Base-by-base conservation (phyloP, 164 flowering plant genomes). In the Aristolochia contorta region DNA sequence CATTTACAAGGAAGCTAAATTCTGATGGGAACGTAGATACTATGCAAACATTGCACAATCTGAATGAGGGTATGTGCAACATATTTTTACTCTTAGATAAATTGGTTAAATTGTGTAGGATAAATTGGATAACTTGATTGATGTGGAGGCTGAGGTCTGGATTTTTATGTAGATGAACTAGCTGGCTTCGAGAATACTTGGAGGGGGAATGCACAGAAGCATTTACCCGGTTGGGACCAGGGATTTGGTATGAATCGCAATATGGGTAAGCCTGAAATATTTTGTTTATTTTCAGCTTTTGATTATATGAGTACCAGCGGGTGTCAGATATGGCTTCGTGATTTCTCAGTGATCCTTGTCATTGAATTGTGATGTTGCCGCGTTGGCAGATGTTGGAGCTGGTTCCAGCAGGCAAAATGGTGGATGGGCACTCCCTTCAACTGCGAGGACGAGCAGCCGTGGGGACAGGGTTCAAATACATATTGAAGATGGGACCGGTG, bases 21-120 rank as follows among this genome's bases (percentile, higher is more conserved):
- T 61, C 97, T 13, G 89, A 85, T 80, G 99, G 99, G 3, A 81
- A 75, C 56, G 92, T 93, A 57, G 87, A 85, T 18, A 79, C 84
- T 1, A 49, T 75, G 72, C 95, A 90, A 68, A 79, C 84, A 6
- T 65, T 93, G 47, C 97, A 93, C 74, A 93, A 91, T 68, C 52
- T 93, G 54, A 63, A 84, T 58, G 86, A 86, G 85, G 94, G 97
- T 93, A 66, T 57, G 71, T 51, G n/a, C n/a, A n/a, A 56, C 20
- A 58, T 41, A 22, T 45, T 46, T 22, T 63, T 27, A 27, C 5
- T 27, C 5, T 27, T 27, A 5, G 30, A 27, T 27, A 27, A 27
- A 27, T 27, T 27, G 30, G 30, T n/a, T n/a, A n/a, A n/a, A n/a
- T n/a, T n/a, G n/a, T n/a, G n/a, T n/a, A 7, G 33, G 3, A 7